These are phyloP conservation scores for Spathaspora passalidarum DNA, from an alignment of 805 yeast species.

Conservation along the genomic window DNA sequence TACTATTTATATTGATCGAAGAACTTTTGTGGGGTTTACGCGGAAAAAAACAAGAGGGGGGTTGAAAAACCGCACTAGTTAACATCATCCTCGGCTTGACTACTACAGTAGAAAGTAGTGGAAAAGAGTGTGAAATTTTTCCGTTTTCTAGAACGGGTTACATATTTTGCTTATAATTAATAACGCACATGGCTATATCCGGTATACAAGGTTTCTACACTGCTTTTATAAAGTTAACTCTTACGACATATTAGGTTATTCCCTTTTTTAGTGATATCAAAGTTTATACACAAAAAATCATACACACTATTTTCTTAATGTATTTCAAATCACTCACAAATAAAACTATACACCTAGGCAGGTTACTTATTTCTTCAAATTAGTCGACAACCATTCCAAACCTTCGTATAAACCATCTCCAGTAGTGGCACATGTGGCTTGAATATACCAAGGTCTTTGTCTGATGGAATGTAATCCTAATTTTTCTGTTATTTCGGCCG, in stretches of 20 bases:
- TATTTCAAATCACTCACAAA: not conserved
- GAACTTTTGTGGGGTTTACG: not conserved
- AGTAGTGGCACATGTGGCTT: constrained; percentile 41
- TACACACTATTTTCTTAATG: not conserved
- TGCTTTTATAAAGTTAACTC: no score
- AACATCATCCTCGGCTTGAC: not conserved
- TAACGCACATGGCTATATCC: no score
- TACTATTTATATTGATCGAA: not conserved
- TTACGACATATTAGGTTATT: no score
- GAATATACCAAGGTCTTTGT: constrained; percentile 44
- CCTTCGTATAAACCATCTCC: constrained; percentile 39
- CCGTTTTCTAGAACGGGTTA: not conserved
- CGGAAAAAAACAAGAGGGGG: not conserved
- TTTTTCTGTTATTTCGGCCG: constrained; percentile 42
- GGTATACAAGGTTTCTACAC: no score
- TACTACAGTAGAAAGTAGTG: not conserved
- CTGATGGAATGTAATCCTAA: constrained; percentile 42
- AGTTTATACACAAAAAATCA: not conserved
- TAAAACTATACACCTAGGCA: not conserved
- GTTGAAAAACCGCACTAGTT: not conserved
- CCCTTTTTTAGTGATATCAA: not conserved
- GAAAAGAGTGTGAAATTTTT: not conserved
- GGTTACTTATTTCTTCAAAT: constrained; percentile 21
- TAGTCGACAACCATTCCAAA: constrained; percentile 36
- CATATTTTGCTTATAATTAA: no score